A percentile compares a stretch with the other conserved stretches of the same genome.
Conservation (phyloP, 2,329 filamentous ascomycete species). For the Fusarium foetens region DNA sequence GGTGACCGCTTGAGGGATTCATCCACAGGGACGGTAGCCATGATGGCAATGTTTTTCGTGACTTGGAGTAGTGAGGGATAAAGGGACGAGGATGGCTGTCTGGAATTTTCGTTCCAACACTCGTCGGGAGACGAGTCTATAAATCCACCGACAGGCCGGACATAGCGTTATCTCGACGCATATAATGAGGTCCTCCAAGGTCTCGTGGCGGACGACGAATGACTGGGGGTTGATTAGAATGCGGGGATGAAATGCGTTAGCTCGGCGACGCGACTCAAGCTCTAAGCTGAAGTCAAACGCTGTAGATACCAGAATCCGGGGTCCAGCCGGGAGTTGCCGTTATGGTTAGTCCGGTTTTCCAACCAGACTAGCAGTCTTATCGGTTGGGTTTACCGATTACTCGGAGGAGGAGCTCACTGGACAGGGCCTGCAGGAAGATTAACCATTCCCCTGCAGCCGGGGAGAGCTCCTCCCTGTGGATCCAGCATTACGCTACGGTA, state of each 20-base stretch:
- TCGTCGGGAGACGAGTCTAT: constrained; percentile 1
- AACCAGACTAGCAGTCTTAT: constrained; percentile 2
- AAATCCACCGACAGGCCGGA: constrained; percentile 3
- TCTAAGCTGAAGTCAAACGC: not conserved
- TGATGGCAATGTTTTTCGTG: not conserved
- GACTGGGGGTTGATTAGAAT: constrained; percentile 1
- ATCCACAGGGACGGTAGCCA: constrained; percentile 10
- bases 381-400: not conserved
- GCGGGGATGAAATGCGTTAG: not conserved
- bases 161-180: constrained; percentile 10
- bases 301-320: constrained; percentile 5
- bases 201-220: not conserved
- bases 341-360: not conserved
- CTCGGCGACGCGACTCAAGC: not conserved
- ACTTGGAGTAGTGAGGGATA: not conserved
- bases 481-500: not conserved
- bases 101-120: too few relatives aligned
- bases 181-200: not conserved
- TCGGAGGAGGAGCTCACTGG: constrained; percentile 8
- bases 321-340: constrained; percentile 6
- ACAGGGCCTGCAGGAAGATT: not conserved
- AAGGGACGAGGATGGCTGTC: not conserved
- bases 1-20: constrained; percentile 3
- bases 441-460: not conserved
- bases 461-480: constrained; percentile 24